These are phyloP conservation scores for Globisporangium spiculum DNA, from an alignment of 352 stramenopile species.

Conservation along the genomic window DNA sequence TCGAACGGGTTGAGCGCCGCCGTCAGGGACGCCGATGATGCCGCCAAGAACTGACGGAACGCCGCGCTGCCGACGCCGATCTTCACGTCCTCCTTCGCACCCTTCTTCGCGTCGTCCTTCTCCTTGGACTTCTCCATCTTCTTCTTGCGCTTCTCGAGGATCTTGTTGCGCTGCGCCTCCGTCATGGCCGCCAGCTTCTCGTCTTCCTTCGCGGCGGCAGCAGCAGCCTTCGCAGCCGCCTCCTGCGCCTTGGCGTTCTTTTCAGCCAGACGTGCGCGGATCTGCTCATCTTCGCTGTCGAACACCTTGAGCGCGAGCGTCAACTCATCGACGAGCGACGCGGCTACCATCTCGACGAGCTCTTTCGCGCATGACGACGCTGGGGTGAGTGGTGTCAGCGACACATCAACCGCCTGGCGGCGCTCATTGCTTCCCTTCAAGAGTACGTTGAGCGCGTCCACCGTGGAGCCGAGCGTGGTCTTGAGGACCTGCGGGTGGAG, in stretches of 20 bases:
- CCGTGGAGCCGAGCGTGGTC: constrained; percentile 49
- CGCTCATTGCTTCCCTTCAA: constrained; percentile 55
- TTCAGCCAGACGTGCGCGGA: constrained; percentile 51
- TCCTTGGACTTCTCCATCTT: constrained; percentile 84
- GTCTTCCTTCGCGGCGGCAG: constrained; percentile 76
- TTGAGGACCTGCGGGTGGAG: constrained; percentile 69
- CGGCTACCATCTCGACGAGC: constrained; percentile 43
- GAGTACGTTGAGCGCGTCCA: constrained; percentile 57
- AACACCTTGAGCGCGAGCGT: constrained; percentile 55
- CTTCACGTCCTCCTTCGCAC: constrained; percentile 60
- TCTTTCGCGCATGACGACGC: constrained; percentile 37
- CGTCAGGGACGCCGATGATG: constrained; percentile 15
- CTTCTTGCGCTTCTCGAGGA: constrained; percentile 78
- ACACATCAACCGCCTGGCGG: constrained; percentile 26
- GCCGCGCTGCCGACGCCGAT: constrained; percentile 64
- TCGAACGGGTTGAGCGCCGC: constrained; percentile 55
- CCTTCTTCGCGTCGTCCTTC: constrained; percentile 73
- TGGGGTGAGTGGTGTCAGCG: constrained; percentile 15
- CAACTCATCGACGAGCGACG: constrained; percentile 46
- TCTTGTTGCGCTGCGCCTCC: constrained; percentile 70
- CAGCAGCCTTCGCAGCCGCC: constrained; percentile 64
- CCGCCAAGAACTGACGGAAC: constrained; percentile 48
- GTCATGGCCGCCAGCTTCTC: constrained; percentile 79
- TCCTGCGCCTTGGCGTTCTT: constrained; percentile 64
- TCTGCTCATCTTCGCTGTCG: constrained; percentile 49